Percentiles rank a stretch among this genome's conserved stretches.
phyloP scores from a whole-genome alignment of 2,329 filamentous ascomycete genomes.

The Apiospora sp. region DNA sequence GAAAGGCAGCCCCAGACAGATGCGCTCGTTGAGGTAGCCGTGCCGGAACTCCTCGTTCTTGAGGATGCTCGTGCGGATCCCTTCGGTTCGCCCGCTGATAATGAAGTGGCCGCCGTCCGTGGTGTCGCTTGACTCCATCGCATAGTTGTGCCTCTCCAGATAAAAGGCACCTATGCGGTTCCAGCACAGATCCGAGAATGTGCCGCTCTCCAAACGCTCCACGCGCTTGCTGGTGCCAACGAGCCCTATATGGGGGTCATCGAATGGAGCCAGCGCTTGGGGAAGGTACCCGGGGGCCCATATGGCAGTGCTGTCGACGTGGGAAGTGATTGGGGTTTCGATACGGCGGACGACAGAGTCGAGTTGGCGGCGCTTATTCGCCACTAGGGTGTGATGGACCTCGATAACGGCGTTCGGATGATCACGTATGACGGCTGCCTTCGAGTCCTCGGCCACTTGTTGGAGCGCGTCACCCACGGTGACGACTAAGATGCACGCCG shows the following conservation, averaged over 20 bases:
- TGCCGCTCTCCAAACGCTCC: background rate
- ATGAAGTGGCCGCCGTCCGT: conserved; percentile 68
- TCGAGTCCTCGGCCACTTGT: conserved; percentile 27
- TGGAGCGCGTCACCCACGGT: conserved; percentile 48
- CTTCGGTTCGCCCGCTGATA: conserved; percentile 63
- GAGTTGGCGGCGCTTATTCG: conserved; percentile 60
- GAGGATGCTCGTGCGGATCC: conserved; percentile 60
- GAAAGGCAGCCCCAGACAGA: conserved; percentile 48
- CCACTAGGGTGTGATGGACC: conserved; percentile 42
- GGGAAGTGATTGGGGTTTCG: conserved; percentile 51
- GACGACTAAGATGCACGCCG: conserved; percentile 51
- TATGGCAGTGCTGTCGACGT: conserved; percentile 58
- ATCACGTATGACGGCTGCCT: conserved; percentile 27
- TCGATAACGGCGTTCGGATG: conserved; percentile 37
- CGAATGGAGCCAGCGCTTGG: conserved; percentile 52
- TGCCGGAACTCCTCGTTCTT: conserved; percentile 50
- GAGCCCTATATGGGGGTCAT: conserved; percentile 56
- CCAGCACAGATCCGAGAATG: conserved; percentile 43
- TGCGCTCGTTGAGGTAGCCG: conserved; percentile 58
- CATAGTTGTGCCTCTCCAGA: conserved; percentile 69
- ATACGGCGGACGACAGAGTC: conserved; percentile 47
- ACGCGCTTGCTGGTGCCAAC: conserved; percentile 66
- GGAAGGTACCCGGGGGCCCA: conserved; percentile 45
- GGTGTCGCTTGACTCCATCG: conserved; percentile 62
- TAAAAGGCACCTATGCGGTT: conserved; percentile 68